Evolutionary conservation across 2,329 filamentous ascomycete genomes (phyloP).

Genomic region (Lasiodiplodia hormozganensis): DNA sequence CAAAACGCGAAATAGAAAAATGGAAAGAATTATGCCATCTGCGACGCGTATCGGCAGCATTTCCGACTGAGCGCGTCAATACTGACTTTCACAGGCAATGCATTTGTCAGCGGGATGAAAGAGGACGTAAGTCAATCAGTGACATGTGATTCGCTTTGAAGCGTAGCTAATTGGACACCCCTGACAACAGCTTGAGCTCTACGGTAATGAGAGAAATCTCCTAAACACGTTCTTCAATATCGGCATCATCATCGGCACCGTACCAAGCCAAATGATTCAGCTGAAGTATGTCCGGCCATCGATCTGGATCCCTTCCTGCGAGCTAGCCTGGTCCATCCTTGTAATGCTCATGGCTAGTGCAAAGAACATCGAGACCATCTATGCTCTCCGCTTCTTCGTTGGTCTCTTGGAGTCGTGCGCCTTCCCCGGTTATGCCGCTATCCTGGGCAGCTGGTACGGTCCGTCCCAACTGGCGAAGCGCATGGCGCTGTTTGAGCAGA

Average conservation of each 20-base stretch:
- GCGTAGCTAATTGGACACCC: neutral
- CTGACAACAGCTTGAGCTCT: conserved; percentile 9
- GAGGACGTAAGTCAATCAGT: conserved; percentile 11
- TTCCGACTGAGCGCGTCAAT: neutral
- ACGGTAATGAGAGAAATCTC: conserved; percentile 22
- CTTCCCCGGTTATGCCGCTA: conserved; percentile 46
- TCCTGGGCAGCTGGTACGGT: conserved; percentile 41
- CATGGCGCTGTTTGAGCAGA: conserved; percentile 40
- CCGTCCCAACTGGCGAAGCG: conserved; percentile 40
- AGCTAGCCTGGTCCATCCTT: conserved; percentile 27
- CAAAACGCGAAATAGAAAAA: neutral
- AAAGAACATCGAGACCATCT: conserved; percentile 27
- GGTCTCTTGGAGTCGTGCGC: conserved; percentile 43
- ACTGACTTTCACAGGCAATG: conserved; percentile 11
- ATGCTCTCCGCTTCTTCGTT: conserved; percentile 48
- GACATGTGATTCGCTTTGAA: no score
- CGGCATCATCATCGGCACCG: conserved; percentile 25
- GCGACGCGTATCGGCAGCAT: neutral
- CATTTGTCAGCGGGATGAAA: conserved; percentile 29
- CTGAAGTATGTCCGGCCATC: conserved; percentile 27
- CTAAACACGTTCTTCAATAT: conserved; percentile 28
- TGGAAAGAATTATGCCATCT: neutral
- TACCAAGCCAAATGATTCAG: conserved; percentile 27
- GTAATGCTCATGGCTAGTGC: conserved; percentile 27
- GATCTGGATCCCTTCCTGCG: conserved; percentile 25